Conservation (phyloP, 768 basidiomycete genomes). For the Boletus coccyginus region DNA sequence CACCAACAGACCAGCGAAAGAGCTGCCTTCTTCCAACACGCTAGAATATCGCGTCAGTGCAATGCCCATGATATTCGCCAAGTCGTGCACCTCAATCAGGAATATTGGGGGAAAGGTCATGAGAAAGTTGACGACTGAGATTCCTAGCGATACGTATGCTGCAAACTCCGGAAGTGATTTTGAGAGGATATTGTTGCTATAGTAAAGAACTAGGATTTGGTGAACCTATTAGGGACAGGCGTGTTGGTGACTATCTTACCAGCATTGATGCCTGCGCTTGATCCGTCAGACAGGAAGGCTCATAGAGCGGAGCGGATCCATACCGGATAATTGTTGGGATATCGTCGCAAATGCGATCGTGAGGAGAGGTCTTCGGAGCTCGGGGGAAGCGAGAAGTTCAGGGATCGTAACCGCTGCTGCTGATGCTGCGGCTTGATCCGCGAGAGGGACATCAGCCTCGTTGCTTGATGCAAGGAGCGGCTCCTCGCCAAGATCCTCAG, state of each 20-base stretch:
- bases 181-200: conserved; percentile 84
- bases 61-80: conserved; percentile 1
- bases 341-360: conserved; percentile 72
- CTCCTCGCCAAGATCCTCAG: conserved; percentile 27
- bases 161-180: conserved; percentile 77
- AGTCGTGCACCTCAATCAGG: conserved; percentile 66
- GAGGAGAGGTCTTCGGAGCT: conserved; percentile 59
- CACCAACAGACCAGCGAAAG: conserved; percentile 61
- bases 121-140: conserved; percentile 78
- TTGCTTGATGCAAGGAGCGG: conserved; percentile 22
- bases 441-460: conserved; percentile 15
- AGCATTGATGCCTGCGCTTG: conserved; percentile 66
- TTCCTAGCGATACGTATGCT: conserved; percentile 78
- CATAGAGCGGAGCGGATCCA: neutral
- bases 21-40: conserved; percentile 71
- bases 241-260: conserved; percentile 34
- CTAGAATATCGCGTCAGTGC: conserved; percentile 35
- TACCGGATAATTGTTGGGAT: conserved; percentile 78
- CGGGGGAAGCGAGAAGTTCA: conserved; percentile 48
- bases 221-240: neutral
- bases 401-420: conserved; percentile 44
- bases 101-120: conserved; percentile 80
- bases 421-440: conserved; percentile 18
- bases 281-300: conserved; percentile 3
- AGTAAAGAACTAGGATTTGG: conserved; percentile 68